Evolutionary conservation across 257 asterid species (phyloP).

Genomic region (Fraxinus excelsior): DNA sequence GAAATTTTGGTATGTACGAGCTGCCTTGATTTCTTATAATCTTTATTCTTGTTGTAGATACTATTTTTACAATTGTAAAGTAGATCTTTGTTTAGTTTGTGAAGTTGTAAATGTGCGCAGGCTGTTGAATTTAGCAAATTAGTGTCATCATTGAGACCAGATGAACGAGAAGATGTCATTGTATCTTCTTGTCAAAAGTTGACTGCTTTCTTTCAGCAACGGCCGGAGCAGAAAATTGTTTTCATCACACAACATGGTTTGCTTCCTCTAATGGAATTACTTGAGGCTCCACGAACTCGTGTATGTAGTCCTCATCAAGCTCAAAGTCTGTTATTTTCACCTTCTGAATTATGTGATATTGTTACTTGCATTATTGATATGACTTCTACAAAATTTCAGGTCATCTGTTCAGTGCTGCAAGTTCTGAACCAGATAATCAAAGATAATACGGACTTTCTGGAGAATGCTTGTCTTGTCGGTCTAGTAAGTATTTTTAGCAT

Average conservation of each 20-base stretch:
- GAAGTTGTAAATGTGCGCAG: slow-evolving; percentile 35
- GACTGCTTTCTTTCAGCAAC: slow-evolving; percentile 71
- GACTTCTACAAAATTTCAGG: slow-evolving; percentile 45
- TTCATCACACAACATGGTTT: slow-evolving; percentile 95
- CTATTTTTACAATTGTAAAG: background rate
- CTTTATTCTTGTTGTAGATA: slow-evolving; percentile 13
- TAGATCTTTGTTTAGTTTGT: slow-evolving; percentile 1
- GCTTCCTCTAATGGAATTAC: slow-evolving; percentile 91
- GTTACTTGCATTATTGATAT: slow-evolving; percentile 5
- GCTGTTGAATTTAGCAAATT: slow-evolving; percentile 92
- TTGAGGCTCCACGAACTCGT: slow-evolving; percentile 84
- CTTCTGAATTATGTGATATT: slow-evolving; percentile 17
- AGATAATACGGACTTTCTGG: slow-evolving; percentile 90
- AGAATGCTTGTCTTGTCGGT: slow-evolving; percentile 98
- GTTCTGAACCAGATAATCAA: slow-evolving; percentile 86
- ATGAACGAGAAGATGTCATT: slow-evolving; percentile 89
- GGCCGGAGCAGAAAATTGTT: slow-evolving; percentile 91
- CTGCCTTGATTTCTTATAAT: background rate
- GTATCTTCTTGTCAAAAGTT: slow-evolving; percentile 93
- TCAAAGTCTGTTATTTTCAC: slow-evolving; percentile 22
- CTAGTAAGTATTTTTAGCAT: slow-evolving; percentile 64
- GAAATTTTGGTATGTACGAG: background rate
- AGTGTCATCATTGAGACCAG: slow-evolving; percentile 88
- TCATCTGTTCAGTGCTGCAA: slow-evolving; percentile 86
- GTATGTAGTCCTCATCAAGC: slow-evolving; percentile 52